These are phyloP conservation scores for Sporothrix luriei DNA, from an alignment of 2,329 filamentous ascomycete genomes.

Conservation along the genomic window DNA sequence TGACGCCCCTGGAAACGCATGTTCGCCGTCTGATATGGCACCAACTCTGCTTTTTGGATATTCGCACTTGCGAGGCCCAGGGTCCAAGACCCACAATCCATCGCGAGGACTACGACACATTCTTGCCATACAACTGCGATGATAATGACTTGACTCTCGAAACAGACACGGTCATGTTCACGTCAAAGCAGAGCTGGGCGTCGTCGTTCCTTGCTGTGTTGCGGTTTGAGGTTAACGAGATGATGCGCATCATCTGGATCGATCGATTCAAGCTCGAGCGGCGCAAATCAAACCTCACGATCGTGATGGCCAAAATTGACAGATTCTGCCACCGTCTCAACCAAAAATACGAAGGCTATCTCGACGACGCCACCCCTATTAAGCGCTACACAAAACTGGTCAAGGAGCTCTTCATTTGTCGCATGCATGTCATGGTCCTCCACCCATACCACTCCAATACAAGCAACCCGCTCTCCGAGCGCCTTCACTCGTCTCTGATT, in stretches of 20 bases:
- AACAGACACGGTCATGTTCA: slow-evolving; percentile 48
- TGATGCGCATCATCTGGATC: slow-evolving; percentile 70
- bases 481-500: slow-evolving; percentile 65
- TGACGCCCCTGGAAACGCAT: slow-evolving; percentile 69
- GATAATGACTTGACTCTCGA: slow-evolving; percentile 61
- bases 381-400: slow-evolving; percentile 66
- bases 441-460: slow-evolving; percentile 64
- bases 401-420: slow-evolving; percentile 64
- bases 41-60: slow-evolving; percentile 75
- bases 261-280: slow-evolving; percentile 67
- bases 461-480: slow-evolving; percentile 57
- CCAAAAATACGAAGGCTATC: slow-evolving; percentile 65
- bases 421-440: slow-evolving; percentile 67
- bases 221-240: slow-evolving; percentile 72
- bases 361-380: slow-evolving; percentile 61
- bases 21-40: slow-evolving; percentile 74
- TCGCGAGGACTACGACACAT: slow-evolving; percentile 74
- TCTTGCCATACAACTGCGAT: slow-evolving; percentile 70
- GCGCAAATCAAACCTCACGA: slow-evolving; percentile 63
- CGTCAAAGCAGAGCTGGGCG: slow-evolving; percentile 57
- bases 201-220: slow-evolving; percentile 68
- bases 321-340: slow-evolving; percentile 66
- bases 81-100: slow-evolving; percentile 71
- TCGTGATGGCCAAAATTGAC: slow-evolving; percentile 68
- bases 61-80: slow-evolving; percentile 73